Evolutionary conservation across 495 filamentous ascomycete genomes (phyloP), one percentile per base, ranked within the genome.

Genomic region (Lepraria neglecta): DNA sequence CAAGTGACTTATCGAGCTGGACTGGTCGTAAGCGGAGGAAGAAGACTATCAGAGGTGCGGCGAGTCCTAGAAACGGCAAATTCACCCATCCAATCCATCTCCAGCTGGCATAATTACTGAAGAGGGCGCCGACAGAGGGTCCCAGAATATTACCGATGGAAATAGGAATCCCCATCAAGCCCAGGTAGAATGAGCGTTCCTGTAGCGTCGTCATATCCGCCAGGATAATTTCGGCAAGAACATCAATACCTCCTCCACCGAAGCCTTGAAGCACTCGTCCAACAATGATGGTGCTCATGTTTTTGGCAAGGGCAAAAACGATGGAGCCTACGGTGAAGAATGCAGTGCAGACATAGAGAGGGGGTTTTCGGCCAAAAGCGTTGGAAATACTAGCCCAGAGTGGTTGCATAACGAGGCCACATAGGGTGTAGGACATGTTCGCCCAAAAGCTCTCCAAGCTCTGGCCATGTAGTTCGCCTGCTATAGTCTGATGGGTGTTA

Each of bases 391-490:
- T 59, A 27, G 54, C 53, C 10, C 54, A 63, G 4, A 70, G 21
- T 2, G 65, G 64, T 28, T 62, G 65, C 2, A 51, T 45, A 33
- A 62, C 47, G 15, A 80, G 79, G 0, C 72, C 75, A 6, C 74
- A 73, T 11, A 85, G 67, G 19, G 83, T 70, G 68, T 81, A 85
- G 5, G 77, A 77, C 3, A 80, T 82, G 1, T 80, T 81, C 7
- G 76, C 69, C 82, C 82, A 85, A 70, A 84, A 84, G 19, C 80
- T 77, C 61, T 84, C 76, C 40, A 84, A 74, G 10, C 78, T 82
- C 0, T 77, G 76, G 24, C 80, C 82, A 24, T 72, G 59, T 10
- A 84, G 73, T 6, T 73, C 45, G 10, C 4, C 3, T n/a, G 58
- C 6, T 6, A 60, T 51, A 0, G 6, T 60, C 58, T 60, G 68